Percentiles rank a stretch among this genome's conserved stretches.
Conservation (phyloP, 164 flowering plant species). For the Hamamelis virginiana region DNA sequence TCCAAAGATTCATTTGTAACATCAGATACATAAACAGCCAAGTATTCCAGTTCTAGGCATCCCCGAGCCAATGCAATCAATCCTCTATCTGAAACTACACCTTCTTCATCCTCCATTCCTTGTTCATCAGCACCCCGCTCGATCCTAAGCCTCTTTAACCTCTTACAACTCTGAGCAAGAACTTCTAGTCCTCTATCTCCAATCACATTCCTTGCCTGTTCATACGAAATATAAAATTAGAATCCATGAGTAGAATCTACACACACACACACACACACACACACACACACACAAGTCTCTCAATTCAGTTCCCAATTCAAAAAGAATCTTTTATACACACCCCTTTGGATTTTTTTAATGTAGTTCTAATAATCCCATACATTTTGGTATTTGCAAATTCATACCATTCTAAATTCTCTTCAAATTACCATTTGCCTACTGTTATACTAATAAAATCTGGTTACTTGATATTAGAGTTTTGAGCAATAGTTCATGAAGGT, state of each 20-base stretch:
- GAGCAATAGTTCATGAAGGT: neutral
- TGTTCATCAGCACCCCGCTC: conserved; percentile 92
- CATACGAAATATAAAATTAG: conserved; percentile 7
- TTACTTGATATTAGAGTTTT: neutral
- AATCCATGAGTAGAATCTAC: too few species aligned
- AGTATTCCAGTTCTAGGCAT: conserved; percentile 72
- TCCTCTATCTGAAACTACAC: conserved; percentile 84
- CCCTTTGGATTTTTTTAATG: too few species aligned
- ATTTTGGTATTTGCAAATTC: too few species aligned
- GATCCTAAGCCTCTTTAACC: conserved; percentile 66
- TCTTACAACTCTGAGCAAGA: conserved; percentile 58
- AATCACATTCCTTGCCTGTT: conserved; percentile 72
- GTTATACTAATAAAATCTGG: too few species aligned
- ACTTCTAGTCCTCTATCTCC: conserved; percentile 78
- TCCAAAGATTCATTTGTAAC: conserved; percentile 75
- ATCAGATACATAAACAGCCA: conserved; percentile 89
- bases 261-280: too few species aligned
- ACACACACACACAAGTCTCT: too few species aligned
- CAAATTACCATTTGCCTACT: too few species aligned
- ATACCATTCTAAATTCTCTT: too few species aligned
- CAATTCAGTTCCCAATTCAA: too few species aligned
- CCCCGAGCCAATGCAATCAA: conserved; percentile 76
- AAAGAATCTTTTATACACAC: too few species aligned
- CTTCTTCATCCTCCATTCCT: conserved; percentile 84
- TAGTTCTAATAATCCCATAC: too few species aligned